Base-by-base conservation (phyloP, 306 rosid genomes). In the Ormosia emarginata region DNA sequence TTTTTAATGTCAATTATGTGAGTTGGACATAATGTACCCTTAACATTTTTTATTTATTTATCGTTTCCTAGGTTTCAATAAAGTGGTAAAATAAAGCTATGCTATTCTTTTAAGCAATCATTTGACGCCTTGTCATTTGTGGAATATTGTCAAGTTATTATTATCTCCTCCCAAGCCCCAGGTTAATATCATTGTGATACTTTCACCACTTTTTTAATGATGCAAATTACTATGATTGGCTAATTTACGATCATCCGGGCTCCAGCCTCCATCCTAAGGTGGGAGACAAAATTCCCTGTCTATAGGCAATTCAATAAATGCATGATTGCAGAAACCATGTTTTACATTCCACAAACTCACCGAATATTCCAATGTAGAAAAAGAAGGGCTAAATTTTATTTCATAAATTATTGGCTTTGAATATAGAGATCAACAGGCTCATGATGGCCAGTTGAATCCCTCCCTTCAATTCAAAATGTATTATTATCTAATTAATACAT, bases 181-280 rank as follows among this genome's bases (percentile, higher is more conserved):
- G 7, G 46, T 41, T 6, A 41, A 41, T 7, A 24, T 41, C 46
- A 41, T 8, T 8, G 8, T 41, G 10, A 41, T 1, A 43, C 29
- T 15, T 15, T n/a, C 9, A 6, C 58, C 24, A 52, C 18, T n/a
- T n/a, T 15, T 2, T 52, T 46, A 44, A 32, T 32, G 18, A 77
- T 47, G 63, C 81, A 77, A 36, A 65, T 59, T 44, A 59, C 58
- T 47, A 65, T 65, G 81, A 78, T 77, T 36, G 63, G 39, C 50
- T 50, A 34, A 52, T 14, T 4, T 13, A 14, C 57, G 8, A 52
- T 14, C 8, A 14, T 5, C 24, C 7, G 14, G 57, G 56, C 8
- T 52, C 53, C 24, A 24, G 24, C 24, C 24, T 75, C 69, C 81
- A 50, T 65, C 6, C 62, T 17, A 5, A 46, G 30, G n/a, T 7